Conservation (phyloP, 2,329 filamentous ascomycete species). For the Emydomyces testavorans region DNA sequence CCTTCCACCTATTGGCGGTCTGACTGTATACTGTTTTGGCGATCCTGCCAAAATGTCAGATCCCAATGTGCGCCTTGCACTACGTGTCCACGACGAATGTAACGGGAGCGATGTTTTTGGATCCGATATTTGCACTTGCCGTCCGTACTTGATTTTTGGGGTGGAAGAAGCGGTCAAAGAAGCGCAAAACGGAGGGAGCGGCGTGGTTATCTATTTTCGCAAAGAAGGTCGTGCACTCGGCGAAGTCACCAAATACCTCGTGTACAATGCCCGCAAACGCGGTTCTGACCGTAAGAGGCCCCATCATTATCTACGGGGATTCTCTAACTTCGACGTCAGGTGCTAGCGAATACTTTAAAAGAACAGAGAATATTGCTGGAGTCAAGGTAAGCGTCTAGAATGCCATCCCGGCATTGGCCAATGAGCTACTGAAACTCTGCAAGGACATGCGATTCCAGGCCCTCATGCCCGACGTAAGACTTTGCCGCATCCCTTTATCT, state of each 20-base stretch:
- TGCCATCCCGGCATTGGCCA: background rate
- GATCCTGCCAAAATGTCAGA: slow-evolving; percentile 91
- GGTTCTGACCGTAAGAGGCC: slow-evolving; percentile 21
- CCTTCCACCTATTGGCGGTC: slow-evolving; percentile 82
- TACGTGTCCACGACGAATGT: slow-evolving; percentile 80
- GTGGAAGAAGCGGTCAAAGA: slow-evolving; percentile 97
- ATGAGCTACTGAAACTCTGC: slow-evolving; percentile 9
- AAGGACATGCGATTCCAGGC: slow-evolving; percentile 89
- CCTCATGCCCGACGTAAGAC: slow-evolving; percentile 68
- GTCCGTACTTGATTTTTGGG: slow-evolving; percentile 87
- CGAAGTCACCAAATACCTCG: slow-evolving; percentile 81
- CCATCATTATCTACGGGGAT: slow-evolving; percentile 50
- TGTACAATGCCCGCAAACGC: slow-evolving; percentile 44
- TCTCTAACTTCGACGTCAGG: slow-evolving; percentile 64
- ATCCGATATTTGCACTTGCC: slow-evolving; percentile 91
- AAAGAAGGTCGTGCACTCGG: slow-evolving; percentile 92
- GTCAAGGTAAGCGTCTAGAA: slow-evolving; percentile 50
- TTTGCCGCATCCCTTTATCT: background rate
- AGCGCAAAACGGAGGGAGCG: slow-evolving; percentile 83
- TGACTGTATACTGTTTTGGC: slow-evolving; percentile 96
- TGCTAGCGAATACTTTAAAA: slow-evolving; percentile 87
- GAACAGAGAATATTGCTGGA: slow-evolving; percentile 96
- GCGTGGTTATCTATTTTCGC: slow-evolving; percentile 95
- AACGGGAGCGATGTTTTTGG: slow-evolving; percentile 97
- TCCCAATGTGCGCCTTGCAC: slow-evolving; percentile 63